phyloP scores from a whole-genome alignment of 1,139 yeast genomes.

The Kodamaea sp. region DNA sequence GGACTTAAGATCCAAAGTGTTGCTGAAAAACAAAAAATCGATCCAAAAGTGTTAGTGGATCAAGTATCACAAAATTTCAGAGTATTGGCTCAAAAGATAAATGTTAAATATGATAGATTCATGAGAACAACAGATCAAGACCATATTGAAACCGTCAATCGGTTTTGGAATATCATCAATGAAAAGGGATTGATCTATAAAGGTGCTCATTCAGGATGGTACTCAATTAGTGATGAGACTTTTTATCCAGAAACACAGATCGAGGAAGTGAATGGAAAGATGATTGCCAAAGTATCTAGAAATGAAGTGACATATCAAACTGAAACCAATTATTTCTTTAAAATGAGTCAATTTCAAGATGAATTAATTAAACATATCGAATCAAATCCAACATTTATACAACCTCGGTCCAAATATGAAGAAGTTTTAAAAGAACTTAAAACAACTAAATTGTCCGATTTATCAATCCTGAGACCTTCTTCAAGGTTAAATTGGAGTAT shows the following conservation, averaged over 20 bases:
- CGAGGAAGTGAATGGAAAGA: conserved; percentile 41
- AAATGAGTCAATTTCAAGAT: conserved; percentile 57
- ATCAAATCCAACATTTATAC: conserved; percentile 53
- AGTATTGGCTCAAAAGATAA: conserved; percentile 51
- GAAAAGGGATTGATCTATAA: conserved; percentile 68
- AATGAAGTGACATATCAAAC: conserved; percentile 71
- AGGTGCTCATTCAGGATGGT: conserved; percentile 92
- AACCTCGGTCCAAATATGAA: conserved; percentile 56
- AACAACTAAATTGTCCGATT: conserved; percentile 49
- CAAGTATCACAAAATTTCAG: conserved; percentile 61
- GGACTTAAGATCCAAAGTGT: conserved; percentile 87
- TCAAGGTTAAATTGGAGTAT: conserved; percentile 86
- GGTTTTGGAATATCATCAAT: conserved; percentile 63
- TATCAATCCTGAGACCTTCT: conserved; percentile 82
- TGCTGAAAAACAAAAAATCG: conserved; percentile 46
- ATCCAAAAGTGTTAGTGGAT: conserved; percentile 73
- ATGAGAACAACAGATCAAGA: conserved; percentile 88
- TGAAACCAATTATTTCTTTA: conserved; percentile 86
- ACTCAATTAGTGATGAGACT: conserved; percentile 90
- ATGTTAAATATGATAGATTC: conserved; percentile 67
- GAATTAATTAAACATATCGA: conserved; percentile 48
- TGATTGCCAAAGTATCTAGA: conserved; percentile 69
- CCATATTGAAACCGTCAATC: conserved; percentile 61
- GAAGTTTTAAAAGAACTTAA: conserved; percentile 60
- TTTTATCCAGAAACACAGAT: conserved; percentile 85